These are phyloP conservation scores for Tritrichomonas musculus DNA, from an alignment of 208 protist species.

Conservation along the genomic window DNA sequence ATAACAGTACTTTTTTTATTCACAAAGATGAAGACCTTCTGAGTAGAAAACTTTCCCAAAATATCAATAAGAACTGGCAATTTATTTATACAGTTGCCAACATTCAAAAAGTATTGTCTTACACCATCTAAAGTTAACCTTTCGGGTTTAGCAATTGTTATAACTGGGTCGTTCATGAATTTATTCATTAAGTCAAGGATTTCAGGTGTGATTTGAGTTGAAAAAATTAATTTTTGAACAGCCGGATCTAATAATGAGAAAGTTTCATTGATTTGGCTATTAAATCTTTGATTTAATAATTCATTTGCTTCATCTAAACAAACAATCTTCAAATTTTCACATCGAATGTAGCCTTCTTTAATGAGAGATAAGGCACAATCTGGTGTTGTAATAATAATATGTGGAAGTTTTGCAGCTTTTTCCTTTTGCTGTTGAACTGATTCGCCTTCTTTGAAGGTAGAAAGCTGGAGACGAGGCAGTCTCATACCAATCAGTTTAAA, in stretches of 20 bases:
- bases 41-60: slow-evolving; percentile 93
- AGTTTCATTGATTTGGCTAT: slow-evolving; percentile 85
- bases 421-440: slow-evolving; percentile 76
- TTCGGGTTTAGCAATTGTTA: slow-evolving; percentile 97
- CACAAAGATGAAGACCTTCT: slow-evolving; percentile 95
- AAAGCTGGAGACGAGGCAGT: slow-evolving; percentile 65
- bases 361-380: slow-evolving; percentile 96
- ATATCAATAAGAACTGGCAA: slow-evolving; percentile 96
- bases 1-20: slow-evolving; percentile 97
- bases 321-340: slow-evolving; percentile 75
- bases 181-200: slow-evolving; percentile 93
- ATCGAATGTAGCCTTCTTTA: slow-evolving; percentile 62
- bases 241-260: background rate
- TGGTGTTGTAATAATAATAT: slow-evolving; percentile 92
- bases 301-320: slow-evolving; percentile 98
- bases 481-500: slow-evolving; percentile 86
- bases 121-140: slow-evolving; percentile 64
- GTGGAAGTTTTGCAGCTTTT: slow-evolving; percentile 67
- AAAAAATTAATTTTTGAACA: slow-evolving; percentile 81
- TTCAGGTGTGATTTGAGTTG: slow-evolving; percentile 95
- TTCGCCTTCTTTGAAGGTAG: slow-evolving; percentile 75
- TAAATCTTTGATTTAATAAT: slow-evolving; percentile 86
- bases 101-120: slow-evolving; percentile 91
- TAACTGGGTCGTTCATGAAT: slow-evolving; percentile 95
- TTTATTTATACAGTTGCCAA: slow-evolving; percentile 95